A percentile compares a stretch with the other conserved stretches of the same genome.
Conservation (phyloP, 371 early-diverging fungal genomes). For the Lichtheimia ornata region DNA sequence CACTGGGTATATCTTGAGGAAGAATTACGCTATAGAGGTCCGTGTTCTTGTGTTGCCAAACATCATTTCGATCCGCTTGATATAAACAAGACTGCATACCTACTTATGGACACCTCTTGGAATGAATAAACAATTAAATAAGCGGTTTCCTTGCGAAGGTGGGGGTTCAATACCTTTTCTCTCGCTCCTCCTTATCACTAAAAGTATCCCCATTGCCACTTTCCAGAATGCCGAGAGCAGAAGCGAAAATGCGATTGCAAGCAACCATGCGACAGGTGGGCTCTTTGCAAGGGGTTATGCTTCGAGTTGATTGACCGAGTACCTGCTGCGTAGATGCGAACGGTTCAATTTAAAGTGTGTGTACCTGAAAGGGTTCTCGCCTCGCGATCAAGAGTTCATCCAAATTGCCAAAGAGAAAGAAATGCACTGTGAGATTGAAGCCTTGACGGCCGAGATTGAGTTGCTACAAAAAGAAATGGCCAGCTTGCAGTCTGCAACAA, state of each 20-base stretch:
- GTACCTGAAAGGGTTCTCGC: slow-evolving; percentile 25
- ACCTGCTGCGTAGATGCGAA: slow-evolving; percentile 21
- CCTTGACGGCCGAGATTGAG: slow-evolving; percentile 19
- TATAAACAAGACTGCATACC: too few species aligned
- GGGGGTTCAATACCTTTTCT: neutral
- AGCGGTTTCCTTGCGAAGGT: slow-evolving; percentile 22
- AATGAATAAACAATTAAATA: slow-evolving; percentile 6
- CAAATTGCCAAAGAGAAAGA: slow-evolving; percentile 18
- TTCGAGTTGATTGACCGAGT: too few species aligned
- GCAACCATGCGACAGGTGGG: slow-evolving; percentile 37
- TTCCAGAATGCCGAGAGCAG: slow-evolving; percentile 41
- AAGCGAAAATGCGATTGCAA: slow-evolving; percentile 34
- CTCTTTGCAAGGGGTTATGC: too few species aligned
- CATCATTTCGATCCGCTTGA: too few species aligned
- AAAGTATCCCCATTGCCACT: too few species aligned
- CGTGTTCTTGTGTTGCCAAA: too few species aligned
- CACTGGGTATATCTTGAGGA: too few species aligned
- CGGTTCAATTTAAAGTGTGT: slow-evolving; percentile 29
- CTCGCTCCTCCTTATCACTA: neutral
- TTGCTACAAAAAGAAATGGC: slow-evolving; percentile 19
- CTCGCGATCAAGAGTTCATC: slow-evolving; percentile 33
- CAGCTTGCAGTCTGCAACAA: neutral
- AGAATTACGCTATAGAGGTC: too few species aligned
- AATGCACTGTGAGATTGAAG: slow-evolving; percentile 18
- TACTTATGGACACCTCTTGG: neutral